Conservation (phyloP, 73 alveolate genomes). For the Paramecium bursaria region DNA sequence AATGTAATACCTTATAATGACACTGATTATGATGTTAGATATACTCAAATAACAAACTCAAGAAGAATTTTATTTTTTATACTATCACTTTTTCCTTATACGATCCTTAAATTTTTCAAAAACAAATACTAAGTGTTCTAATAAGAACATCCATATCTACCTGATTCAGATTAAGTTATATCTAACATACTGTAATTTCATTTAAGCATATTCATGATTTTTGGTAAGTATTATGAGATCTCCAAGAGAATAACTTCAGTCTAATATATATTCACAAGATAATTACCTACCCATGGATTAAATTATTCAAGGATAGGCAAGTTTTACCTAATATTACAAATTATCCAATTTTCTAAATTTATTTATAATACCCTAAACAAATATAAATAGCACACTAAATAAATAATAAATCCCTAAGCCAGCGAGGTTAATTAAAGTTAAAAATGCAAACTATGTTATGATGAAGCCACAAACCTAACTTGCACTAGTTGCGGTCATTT, state of each 20-base stretch:
- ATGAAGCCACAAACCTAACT: constrained; percentile 64
- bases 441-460: constrained; percentile 75
- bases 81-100: background rate
- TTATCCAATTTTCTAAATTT: constrained; percentile 16
- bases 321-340: constrained; percentile 20
- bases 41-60: constrained; percentile 18
- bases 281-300: constrained; percentile 58
- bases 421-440: constrained; percentile 54
- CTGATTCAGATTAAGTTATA: constrained; percentile 41
- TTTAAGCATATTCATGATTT: constrained; percentile 40
- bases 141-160: background rate
- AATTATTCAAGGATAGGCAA: constrained; percentile 53
- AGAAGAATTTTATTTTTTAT: constrained; percentile 29
- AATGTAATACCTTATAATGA: background rate
- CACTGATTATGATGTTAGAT: background rate
- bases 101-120: too few species aligned
- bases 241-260: constrained; percentile 50
- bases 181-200: constrained; percentile 52
- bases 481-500: constrained; percentile 82
- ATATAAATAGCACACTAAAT: constrained; percentile 1
- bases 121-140: background rate
- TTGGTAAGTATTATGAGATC: constrained; percentile 53
- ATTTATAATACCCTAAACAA: background rate
- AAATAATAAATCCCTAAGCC: background rate
- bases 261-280: constrained; percentile 35